Percentiles rank a stretch among this genome's conserved stretches.
phyloP scores from a whole-genome alignment of 257 asterid species.

The Petrea volubilis region DNA sequence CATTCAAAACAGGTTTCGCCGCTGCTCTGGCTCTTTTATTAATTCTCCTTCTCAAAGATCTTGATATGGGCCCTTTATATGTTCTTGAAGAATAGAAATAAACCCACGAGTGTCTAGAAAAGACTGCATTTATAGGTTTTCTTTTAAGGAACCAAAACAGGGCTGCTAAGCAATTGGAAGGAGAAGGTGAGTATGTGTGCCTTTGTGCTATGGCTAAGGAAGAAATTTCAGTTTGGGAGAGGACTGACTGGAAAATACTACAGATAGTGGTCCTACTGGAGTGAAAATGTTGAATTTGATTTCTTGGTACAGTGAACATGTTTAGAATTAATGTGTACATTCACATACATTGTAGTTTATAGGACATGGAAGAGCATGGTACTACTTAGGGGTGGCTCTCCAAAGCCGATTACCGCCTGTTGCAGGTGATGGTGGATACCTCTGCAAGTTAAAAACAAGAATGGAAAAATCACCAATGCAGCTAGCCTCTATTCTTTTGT shows the following conservation, averaged over 20 bases:
- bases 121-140: constrained; percentile 5
- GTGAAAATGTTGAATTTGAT: constrained; percentile 20
- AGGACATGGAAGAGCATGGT: background rate
- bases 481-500: background rate
- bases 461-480: background rate
- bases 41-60: constrained; percentile 52
- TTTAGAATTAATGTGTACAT: background rate
- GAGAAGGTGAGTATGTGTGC: constrained; percentile 24
- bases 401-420: background rate
- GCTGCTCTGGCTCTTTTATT: constrained; percentile 9
- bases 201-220: constrained; percentile 5
- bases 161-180: constrained; percentile 17
- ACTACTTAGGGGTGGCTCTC: background rate
- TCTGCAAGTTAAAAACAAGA: background rate
- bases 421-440: background rate
- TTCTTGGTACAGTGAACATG: constrained; percentile 43
- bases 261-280: constrained; percentile 11
- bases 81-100: constrained; percentile 47
- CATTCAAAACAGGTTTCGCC: constrained; percentile 64
- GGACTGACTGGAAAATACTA: background rate
- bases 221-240: constrained; percentile 13
- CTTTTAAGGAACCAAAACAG: constrained; percentile 1
- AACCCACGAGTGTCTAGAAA: constrained; percentile 18
- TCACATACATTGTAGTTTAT: background rate
- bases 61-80: constrained; percentile 66